Evolutionary conservation across 345 rosid genomes (phyloP).

Genomic region (Boechera divaricarpa): DNA sequence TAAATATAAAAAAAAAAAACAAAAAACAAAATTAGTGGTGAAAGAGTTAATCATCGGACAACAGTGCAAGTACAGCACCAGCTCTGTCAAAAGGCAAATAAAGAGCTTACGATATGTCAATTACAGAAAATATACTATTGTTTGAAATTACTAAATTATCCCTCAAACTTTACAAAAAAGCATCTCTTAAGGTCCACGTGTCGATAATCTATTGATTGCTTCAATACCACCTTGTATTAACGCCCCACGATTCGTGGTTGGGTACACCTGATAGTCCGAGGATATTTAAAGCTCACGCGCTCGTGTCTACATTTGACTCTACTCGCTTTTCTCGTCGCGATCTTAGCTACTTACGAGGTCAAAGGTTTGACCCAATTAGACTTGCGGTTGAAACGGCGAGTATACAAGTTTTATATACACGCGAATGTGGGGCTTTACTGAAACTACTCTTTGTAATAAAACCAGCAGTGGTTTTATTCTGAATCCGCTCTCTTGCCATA

Average conservation of each 20-base stretch:
- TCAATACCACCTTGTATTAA: conserved; percentile 37
- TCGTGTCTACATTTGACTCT: not conserved
- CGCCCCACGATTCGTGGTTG: conserved; percentile 41
- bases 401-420: not conserved
- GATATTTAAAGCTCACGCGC: conserved; percentile 41
- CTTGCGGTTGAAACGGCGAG: conserved; percentile 32
- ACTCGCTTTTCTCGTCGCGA: conserved; percentile 26
- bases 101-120: not conserved
- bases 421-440: not conserved
- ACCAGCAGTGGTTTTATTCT: conserved; percentile 47
- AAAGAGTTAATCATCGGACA: conserved; percentile 18
- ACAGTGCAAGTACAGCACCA: conserved; percentile 43
- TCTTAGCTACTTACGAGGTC: conserved; percentile 20
- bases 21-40: not conserved
- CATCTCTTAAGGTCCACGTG: conserved; percentile 33
- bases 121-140: conserved; percentile 1
- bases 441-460: conserved; percentile 28
- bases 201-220: conserved; percentile 29
- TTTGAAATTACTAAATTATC: not conserved
- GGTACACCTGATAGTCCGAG: conserved; percentile 31
- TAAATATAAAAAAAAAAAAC: not conserved
- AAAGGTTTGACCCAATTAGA: conserved; percentile 27
- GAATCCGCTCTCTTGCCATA: conserved; percentile 36
- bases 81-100: conserved; percentile 35
- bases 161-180: conserved; percentile 30